phyloP scores from a whole-genome alignment of 1,284 basidiomycete genomes.

The Irpex sp. region DNA sequence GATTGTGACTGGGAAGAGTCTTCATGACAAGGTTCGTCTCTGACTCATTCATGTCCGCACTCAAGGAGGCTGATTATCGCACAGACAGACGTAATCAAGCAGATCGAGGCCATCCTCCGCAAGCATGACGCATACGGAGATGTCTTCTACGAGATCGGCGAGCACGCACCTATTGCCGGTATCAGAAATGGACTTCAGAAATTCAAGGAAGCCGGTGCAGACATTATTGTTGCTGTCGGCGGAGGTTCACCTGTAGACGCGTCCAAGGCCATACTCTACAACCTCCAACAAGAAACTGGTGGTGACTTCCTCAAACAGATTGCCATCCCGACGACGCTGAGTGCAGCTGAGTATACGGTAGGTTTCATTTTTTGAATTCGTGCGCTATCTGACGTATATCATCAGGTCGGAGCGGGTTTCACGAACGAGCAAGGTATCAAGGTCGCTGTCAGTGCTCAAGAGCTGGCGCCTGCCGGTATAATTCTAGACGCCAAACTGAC shows the following conservation, averaged over 20 bases:
- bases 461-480: slow-evolving; percentile 64
- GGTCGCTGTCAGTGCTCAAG: slow-evolving; percentile 46
- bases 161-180: slow-evolving; percentile 72
- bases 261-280: slow-evolving; percentile 66
- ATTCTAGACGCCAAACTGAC: slow-evolving; percentile 79
- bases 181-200: slow-evolving; percentile 60
- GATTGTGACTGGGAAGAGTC: slow-evolving; percentile 67
- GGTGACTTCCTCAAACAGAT: slow-evolving; percentile 50
- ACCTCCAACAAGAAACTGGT: slow-evolving; percentile 52
- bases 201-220: slow-evolving; percentile 54
- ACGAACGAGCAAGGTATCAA: slow-evolving; percentile 73
- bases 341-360: slow-evolving; percentile 75
- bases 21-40: slow-evolving; percentile 54
- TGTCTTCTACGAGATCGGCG: slow-evolving; percentile 73
- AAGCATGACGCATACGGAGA: slow-evolving; percentile 54
- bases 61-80: not conserved
- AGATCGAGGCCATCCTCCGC: slow-evolving; percentile 54
- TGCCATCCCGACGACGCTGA: slow-evolving; percentile 79
- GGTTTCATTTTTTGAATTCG: not conserved
- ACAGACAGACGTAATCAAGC: slow-evolving; percentile 64
- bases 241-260: slow-evolving; percentile 82
- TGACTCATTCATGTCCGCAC: not conserved
- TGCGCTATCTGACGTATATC: not conserved
- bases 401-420: slow-evolving; percentile 64
- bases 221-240: slow-evolving; percentile 71